These are phyloP conservation scores for Daldinia sp. DNA, from an alignment of 2,329 filamentous ascomycete species.

Conservation along the genomic window DNA sequence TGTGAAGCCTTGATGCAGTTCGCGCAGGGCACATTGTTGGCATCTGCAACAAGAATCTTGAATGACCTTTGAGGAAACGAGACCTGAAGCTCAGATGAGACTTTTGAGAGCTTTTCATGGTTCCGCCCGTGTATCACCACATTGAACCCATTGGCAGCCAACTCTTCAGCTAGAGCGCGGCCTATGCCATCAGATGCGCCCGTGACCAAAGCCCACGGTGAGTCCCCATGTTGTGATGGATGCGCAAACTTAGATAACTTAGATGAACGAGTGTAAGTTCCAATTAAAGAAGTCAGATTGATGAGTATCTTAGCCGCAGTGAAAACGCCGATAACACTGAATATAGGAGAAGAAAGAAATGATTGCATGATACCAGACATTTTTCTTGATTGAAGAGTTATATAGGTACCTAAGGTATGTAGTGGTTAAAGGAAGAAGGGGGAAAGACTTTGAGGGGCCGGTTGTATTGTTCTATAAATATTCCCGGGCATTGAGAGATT, in stretches of 20 bases:
- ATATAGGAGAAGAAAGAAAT: background rate
- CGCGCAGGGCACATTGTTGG: background rate
- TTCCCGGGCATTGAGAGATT: background rate
- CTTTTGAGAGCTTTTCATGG: background rate
- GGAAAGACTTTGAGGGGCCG: background rate
- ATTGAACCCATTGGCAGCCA: background rate
- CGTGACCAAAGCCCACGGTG: background rate
- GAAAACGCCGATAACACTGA: background rate
- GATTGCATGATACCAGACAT: background rate
- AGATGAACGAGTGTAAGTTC: background rate
- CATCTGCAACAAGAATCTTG: background rate
- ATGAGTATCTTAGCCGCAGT: background rate
- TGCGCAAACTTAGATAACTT: background rate
- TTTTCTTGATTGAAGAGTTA: background rate
- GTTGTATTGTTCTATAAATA: background rate
- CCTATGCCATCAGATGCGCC: constrained; percentile 4
- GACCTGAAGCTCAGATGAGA: background rate
- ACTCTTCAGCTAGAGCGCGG: background rate
- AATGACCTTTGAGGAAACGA: background rate
- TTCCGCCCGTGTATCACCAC: background rate
- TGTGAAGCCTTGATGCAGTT: background rate
- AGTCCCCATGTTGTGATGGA: background rate
- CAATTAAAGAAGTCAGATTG: background rate
- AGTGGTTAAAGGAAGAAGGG: background rate
- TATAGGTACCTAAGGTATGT: background rate